Conservation (phyloP, 2,329 filamentous ascomycete genomes). For the Phialophora chinensis region DNA sequence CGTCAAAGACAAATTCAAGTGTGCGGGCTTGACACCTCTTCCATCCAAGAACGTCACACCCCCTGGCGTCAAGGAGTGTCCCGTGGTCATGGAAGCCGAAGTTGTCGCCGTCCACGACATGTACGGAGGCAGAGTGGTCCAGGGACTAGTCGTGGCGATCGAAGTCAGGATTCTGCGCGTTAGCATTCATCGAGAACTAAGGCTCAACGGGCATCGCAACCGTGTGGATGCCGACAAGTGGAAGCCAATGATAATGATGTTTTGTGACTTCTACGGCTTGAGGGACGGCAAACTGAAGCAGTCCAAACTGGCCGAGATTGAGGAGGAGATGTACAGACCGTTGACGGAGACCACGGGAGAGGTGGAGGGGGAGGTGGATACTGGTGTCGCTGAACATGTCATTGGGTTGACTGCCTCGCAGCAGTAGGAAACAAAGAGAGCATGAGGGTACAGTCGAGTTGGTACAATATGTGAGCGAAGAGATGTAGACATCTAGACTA, state of each 20-base stretch:
- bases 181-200: constrained; percentile 45
- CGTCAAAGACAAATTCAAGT: constrained; percentile 50
- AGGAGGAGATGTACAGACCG: constrained; percentile 31
- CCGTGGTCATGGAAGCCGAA: constrained; percentile 53
- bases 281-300: constrained; percentile 25
- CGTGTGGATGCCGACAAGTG: constrained; percentile 52
- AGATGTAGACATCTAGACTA: neutral
- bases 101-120: constrained; percentile 45
- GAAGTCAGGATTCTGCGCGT: constrained; percentile 49
- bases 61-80: constrained; percentile 48
- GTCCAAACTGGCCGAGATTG: constrained; percentile 31
- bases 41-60: constrained; percentile 46
- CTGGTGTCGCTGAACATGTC: constrained; percentile 15
- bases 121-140: constrained; percentile 43
- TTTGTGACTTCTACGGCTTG: constrained; percentile 53
- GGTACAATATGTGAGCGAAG: neutral
- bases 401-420: constrained; percentile 17
- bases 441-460: neutral
- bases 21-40: constrained; percentile 44
- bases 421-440: constrained; percentile 1
- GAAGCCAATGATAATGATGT: constrained; percentile 54
- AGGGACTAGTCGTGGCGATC: constrained; percentile 44
- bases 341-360: constrained; percentile 17
- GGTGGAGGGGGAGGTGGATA: constrained; percentile 14
- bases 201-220: constrained; percentile 48